phyloP scores from a whole-genome alignment of 805 yeast species.

The Suhomyces pyralidae region DNA sequence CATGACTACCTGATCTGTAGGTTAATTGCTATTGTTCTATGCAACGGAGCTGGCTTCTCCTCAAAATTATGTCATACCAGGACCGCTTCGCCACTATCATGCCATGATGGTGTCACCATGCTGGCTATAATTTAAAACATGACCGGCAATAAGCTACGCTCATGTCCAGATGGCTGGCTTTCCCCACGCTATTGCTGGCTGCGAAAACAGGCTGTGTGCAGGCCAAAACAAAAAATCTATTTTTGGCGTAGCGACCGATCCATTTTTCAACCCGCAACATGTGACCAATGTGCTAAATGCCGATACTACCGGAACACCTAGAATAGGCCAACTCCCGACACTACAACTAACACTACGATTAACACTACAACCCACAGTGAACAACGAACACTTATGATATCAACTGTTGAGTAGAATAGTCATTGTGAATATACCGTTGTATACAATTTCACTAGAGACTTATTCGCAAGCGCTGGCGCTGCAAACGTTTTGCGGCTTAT shows the following conservation, averaged over 20 bases:
- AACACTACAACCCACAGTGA: neutral
- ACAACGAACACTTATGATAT: too few species aligned
- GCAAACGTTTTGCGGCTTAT: too few species aligned
- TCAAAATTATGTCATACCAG: neutral
- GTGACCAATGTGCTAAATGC: neutral
- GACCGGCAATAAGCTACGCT: neutral
- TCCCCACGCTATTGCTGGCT: neutral
- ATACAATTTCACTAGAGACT: neutral
- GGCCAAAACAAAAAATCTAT: neutral
- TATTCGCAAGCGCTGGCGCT: too few species aligned
- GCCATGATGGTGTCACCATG: neutral
- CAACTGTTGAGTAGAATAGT: too few species aligned
- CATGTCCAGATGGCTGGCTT: constrained; percentile 1
- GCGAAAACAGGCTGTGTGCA: neutral
- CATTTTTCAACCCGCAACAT: neutral
- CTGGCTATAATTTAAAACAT: neutral
- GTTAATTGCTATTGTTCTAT: neutral
- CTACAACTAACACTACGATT: too few species aligned
- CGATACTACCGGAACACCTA: neutral
- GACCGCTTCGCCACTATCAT: neutral
- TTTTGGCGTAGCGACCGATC: neutral
- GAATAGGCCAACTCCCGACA: too few species aligned
- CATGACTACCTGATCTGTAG: neutral
- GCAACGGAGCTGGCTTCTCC: neutral
- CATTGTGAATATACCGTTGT: neutral